Conservation (phyloP, 2,329 filamentous ascomycete genomes). For the Paracamarosporium sp. region DNA sequence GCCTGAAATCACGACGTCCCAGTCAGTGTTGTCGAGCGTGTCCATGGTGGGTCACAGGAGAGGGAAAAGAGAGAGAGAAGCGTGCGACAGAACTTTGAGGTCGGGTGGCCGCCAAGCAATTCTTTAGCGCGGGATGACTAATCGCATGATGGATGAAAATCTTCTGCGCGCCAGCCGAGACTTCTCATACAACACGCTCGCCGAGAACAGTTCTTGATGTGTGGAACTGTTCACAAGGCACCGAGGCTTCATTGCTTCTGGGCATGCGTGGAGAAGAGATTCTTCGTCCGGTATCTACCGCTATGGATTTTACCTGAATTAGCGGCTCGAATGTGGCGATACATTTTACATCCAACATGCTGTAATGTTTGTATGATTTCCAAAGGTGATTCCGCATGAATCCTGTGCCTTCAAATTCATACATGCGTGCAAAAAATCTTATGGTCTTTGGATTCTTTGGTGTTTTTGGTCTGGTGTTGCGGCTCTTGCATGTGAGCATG, state of each 20-base stretch:
- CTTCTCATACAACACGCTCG: constrained; percentile 41
- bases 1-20: constrained; percentile 61
- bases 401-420: background rate
- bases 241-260: constrained; percentile 53
- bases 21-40: constrained; percentile 57
- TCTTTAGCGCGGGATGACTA: constrained; percentile 42
- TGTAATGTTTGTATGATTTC: too few relatives aligned
- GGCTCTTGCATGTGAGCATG: background rate
- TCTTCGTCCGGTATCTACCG: constrained; percentile 59
- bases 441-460: background rate
- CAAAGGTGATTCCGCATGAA: background rate
- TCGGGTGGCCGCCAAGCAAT: constrained; percentile 11
- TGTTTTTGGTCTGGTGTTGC: background rate
- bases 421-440: background rate
- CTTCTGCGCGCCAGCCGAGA: constrained; percentile 14
- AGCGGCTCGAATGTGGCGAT: constrained; percentile 59
- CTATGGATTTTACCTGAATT: constrained; percentile 57
- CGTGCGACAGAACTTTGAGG: constrained; percentile 26
- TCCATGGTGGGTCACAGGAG: constrained; percentile 50
- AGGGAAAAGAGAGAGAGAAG: constrained; percentile 19
- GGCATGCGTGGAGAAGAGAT: constrained; percentile 53
- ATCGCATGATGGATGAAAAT: constrained; percentile 33
- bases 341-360: constrained; percentile 37
- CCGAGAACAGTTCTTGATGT: constrained; percentile 41
- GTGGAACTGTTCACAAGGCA: constrained; percentile 43